Conservation (phyloP, 1,139 yeast species). For the Sugiyamaella castrensis region DNA sequence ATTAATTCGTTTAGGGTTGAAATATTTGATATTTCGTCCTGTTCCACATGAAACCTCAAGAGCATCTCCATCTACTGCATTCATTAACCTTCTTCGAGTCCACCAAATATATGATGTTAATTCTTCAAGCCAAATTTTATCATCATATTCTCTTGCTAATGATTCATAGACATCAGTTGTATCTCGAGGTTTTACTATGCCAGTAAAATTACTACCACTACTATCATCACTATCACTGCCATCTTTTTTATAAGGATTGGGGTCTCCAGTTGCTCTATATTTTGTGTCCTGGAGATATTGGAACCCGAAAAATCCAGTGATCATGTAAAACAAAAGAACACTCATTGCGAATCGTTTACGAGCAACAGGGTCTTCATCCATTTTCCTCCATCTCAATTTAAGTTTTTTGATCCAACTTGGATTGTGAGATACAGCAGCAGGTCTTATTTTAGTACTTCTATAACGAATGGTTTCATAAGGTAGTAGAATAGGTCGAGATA, state of each 20-base stretch:
- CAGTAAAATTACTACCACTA: constrained; percentile 20
- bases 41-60: constrained; percentile 95
- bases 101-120: constrained; percentile 74
- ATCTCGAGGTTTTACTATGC: constrained; percentile 61
- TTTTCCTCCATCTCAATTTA: constrained; percentile 21
- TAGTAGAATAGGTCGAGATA: no score
- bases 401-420: constrained; percentile 15
- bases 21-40: constrained; percentile 81
- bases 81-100: constrained; percentile 81
- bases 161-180: constrained; percentile 79
- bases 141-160: constrained; percentile 79
- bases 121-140: constrained; percentile 84
- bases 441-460: neutral
- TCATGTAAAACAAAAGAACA: constrained; percentile 29
- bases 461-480: no score
- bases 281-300: constrained; percentile 38
- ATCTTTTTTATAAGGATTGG: constrained; percentile 32
- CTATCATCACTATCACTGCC: constrained; percentile 5
- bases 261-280: constrained; percentile 38
- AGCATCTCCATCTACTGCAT: constrained; percentile 78
- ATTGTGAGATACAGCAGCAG: neutral
- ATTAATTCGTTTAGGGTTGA: constrained; percentile 55
- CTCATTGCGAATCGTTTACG: constrained; percentile 18
- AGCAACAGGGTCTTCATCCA: constrained; percentile 24
- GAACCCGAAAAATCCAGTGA: constrained; percentile 32